A percentile compares a stretch with the other conserved stretches of the same genome.
phyloP scores from a whole-genome alignment of 2,329 filamentous ascomycete species.

The Colletotrichum camelliae region DNA sequence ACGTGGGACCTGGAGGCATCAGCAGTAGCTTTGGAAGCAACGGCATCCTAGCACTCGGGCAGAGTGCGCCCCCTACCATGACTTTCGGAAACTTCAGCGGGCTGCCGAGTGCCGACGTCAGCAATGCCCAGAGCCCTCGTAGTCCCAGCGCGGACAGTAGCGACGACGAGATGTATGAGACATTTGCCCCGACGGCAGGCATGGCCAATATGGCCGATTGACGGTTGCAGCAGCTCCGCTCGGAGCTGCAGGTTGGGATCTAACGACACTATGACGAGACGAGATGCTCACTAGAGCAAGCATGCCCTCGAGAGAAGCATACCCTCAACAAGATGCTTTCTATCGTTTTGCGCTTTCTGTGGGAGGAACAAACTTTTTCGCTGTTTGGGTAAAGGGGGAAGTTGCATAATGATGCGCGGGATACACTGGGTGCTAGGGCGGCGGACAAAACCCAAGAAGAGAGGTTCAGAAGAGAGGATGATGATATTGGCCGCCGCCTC shows the following conservation, averaged over 20 bases:
- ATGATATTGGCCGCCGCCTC: neutral
- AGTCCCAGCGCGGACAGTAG: constrained; percentile 56
- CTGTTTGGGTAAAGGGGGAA: neutral
- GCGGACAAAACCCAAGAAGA: neutral
- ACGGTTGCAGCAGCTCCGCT: neutral
- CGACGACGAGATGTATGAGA: constrained; percentile 62
- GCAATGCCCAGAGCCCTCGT: constrained; percentile 56
- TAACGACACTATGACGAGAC: constrained; percentile 4
- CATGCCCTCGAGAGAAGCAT: neutral
- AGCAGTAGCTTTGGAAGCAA: constrained; percentile 37
- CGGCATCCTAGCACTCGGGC: constrained; percentile 20
- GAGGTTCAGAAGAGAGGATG: neutral
- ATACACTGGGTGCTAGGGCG: constrained; percentile 3
- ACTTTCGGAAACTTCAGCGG: constrained; percentile 44
- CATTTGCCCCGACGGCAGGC: constrained; percentile 39
- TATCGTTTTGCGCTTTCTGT: neutral
- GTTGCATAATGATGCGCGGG: constrained; percentile 12
- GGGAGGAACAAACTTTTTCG: neutral
- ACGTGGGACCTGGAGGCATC: constrained; percentile 43
- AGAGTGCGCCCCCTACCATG: constrained; percentile 9
- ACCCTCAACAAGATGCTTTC: neutral
- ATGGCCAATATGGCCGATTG: constrained; percentile 33
- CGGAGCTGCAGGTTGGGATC: neutral
- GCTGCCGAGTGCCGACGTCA: constrained; percentile 52
- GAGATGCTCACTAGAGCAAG: neutral